These are phyloP conservation scores for Excoecaria cochinchinensis DNA, from an alignment of 345 rosid genomes.

Conservation along the genomic window DNA sequence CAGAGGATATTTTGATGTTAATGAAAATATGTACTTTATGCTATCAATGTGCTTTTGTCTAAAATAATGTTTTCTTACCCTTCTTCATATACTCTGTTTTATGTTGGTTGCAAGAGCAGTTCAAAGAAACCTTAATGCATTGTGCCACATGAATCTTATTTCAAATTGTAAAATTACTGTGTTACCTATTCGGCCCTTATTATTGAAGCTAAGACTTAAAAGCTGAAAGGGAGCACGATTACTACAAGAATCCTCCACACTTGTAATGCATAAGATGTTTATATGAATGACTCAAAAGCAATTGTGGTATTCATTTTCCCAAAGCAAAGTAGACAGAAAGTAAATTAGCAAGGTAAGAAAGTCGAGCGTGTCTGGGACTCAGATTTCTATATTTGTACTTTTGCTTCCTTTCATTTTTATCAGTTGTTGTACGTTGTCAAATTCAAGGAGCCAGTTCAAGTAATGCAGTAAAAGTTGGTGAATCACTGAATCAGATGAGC, in stretches of 20 bases:
- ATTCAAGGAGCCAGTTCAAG: neutral
- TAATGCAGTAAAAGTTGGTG: neutral
- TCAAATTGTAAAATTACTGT: neutral
- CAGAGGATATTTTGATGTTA: constrained; percentile 14
- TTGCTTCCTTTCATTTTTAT: neutral
- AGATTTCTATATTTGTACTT: neutral
- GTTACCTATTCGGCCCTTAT: neutral
- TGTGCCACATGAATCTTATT: neutral
- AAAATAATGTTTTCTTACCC: neutral
- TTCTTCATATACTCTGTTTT: neutral
- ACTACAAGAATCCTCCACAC: neutral
- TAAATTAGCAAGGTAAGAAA: neutral
- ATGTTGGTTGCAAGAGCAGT: constrained; percentile 3
- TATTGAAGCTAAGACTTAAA: neutral
- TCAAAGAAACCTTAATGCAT: neutral
- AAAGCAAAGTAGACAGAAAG: neutral
- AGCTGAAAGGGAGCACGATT: neutral
- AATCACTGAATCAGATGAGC: neutral
- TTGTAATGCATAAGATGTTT: neutral
- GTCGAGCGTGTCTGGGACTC: neutral
- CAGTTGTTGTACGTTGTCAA: neutral
- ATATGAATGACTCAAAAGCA: neutral
- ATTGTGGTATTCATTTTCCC: neutral
- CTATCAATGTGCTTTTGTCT: neutral
- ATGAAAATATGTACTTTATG: constrained; percentile 5